phyloP scores from a whole-genome alignment of 2,329 filamentous ascomycete genomes.

The Rasamsonia emersonii region DNA sequence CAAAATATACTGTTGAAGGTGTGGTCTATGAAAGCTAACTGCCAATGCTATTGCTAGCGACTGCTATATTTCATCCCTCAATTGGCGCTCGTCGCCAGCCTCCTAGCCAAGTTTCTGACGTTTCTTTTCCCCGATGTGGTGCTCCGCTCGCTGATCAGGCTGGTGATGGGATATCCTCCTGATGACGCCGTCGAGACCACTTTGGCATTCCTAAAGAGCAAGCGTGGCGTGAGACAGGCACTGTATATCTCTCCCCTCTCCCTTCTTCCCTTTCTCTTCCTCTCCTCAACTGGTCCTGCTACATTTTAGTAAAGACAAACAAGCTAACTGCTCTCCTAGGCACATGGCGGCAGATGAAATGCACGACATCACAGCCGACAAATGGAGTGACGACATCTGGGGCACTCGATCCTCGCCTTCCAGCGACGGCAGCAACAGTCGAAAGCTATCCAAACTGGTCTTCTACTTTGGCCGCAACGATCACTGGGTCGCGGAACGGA shows the following conservation, averaged over 20 bases:
- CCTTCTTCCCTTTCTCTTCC: slow-evolving; percentile 1
- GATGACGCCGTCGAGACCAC: slow-evolving; percentile 40
- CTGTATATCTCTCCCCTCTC: slow-evolving; percentile 29
- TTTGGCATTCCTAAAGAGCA: slow-evolving; percentile 41
- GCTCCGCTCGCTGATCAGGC: slow-evolving; percentile 34
- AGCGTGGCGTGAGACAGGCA: slow-evolving; percentile 45
- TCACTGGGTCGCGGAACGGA: slow-evolving; percentile 54
- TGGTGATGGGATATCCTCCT: slow-evolving; percentile 32
- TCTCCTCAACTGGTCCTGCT: too few species aligned
- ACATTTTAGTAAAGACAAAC: too few species aligned
- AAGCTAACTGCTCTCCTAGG: too few species aligned
- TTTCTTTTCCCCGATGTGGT: slow-evolving; percentile 31
- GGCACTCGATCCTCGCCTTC: slow-evolving; percentile 39
- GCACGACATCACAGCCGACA: slow-evolving; percentile 45
- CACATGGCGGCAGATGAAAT: slow-evolving; percentile 53
- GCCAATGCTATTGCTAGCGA: slow-evolving; percentile 12
- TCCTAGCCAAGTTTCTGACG: slow-evolving; percentile 36
- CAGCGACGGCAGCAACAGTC: slow-evolving; percentile 19
- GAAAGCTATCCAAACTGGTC: slow-evolving; percentile 41
- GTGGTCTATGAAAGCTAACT: not conserved
- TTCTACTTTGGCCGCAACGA: slow-evolving; percentile 54
- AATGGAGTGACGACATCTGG: slow-evolving; percentile 54
- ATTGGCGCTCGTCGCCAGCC: slow-evolving; percentile 26
- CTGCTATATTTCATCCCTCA: slow-evolving; percentile 28
- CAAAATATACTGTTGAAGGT: not conserved